Evolutionary conservation across 2,329 filamentous ascomycete genomes (phyloP).

Genomic region (Lasiodiplodia sp.): DNA sequence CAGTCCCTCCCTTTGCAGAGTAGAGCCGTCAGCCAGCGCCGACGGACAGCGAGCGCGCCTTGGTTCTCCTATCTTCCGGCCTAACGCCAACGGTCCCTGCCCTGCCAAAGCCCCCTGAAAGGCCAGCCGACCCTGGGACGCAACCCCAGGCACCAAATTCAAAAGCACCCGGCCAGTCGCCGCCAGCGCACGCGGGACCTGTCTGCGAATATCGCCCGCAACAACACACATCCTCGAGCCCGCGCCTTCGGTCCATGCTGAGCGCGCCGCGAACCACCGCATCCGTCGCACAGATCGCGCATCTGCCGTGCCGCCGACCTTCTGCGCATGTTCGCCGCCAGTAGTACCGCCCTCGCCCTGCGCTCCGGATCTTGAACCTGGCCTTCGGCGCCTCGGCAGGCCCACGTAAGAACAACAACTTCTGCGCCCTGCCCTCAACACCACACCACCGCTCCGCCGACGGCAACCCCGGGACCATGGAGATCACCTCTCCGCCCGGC

Average conservation of each 20-base stretch:
- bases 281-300: constrained; percentile 28
- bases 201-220: constrained; percentile 20
- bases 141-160: constrained; percentile 28
- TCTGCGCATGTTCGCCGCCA: constrained; percentile 27
- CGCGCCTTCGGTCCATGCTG: constrained; percentile 22
- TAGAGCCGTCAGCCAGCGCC: constrained; percentile 2
- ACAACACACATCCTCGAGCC: constrained; percentile 17
- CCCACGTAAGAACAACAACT: neutral
- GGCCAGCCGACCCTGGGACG: constrained; percentile 20
- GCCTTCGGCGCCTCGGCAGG: constrained; percentile 20
- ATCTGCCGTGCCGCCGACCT: constrained; percentile 26
- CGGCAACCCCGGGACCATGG: constrained; percentile 17
- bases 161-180: constrained; percentile 25
- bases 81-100: constrained; percentile 27
- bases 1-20: neutral
- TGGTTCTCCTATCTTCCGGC: constrained; percentile 27
- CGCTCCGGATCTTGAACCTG: constrained; percentile 21
- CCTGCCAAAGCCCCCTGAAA: constrained; percentile 20
- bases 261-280: neutral
- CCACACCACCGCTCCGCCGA: constrained; percentile 2
- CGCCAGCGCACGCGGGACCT: constrained; percentile 24
- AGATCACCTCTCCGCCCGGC: constrained; percentile 43
- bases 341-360: constrained; percentile 25
- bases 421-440: constrained; percentile 10
- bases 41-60: constrained; percentile 12